These are phyloP conservation scores for Phyllosticta paracitricarpa DNA, from an alignment of 2,329 filamentous ascomycete species.

Conservation along the genomic window DNA sequence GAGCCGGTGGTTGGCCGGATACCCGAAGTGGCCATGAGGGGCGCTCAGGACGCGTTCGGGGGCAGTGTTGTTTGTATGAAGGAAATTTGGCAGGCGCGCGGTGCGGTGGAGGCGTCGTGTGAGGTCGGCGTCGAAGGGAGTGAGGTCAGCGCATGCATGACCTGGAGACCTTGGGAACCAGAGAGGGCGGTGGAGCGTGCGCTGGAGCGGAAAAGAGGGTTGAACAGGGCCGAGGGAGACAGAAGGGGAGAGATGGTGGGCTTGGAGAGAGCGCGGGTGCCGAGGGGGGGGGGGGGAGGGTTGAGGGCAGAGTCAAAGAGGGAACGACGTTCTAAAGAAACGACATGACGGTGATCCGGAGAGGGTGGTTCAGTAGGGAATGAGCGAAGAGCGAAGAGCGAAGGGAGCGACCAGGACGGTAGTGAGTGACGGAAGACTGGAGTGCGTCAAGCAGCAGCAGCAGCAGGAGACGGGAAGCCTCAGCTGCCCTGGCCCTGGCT, in stretches of 20 bases:
- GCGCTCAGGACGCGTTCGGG: slow-evolving; percentile 13
- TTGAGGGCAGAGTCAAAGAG: neutral
- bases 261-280: neutral
- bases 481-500: too few species aligned
- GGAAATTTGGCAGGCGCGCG: neutral
- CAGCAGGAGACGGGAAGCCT: too few species aligned
- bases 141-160: slow-evolving; percentile 8
- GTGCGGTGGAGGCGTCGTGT: slow-evolving; percentile 14
- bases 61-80: neutral
- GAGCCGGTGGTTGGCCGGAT: slow-evolving; percentile 21
- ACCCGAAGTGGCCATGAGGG: slow-evolving; percentile 16
- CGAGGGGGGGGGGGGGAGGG: too few species aligned
- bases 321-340: neutral
- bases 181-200: neutral
- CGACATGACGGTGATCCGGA: neutral
- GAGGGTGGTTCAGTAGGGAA: neutral
- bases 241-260: neutral
- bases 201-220: neutral
- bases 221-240: neutral
- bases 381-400: neutral
- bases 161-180: neutral
- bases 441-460: too few species aligned
- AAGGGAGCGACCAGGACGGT: neutral
- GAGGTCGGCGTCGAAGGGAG: slow-evolving; percentile 10
- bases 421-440: too few species aligned